Evolutionary conservation across 2,329 filamentous ascomycete species (phyloP), one percentile per base, ranked within the genome.

Genomic region (Incumbomyces lentus): DNA sequence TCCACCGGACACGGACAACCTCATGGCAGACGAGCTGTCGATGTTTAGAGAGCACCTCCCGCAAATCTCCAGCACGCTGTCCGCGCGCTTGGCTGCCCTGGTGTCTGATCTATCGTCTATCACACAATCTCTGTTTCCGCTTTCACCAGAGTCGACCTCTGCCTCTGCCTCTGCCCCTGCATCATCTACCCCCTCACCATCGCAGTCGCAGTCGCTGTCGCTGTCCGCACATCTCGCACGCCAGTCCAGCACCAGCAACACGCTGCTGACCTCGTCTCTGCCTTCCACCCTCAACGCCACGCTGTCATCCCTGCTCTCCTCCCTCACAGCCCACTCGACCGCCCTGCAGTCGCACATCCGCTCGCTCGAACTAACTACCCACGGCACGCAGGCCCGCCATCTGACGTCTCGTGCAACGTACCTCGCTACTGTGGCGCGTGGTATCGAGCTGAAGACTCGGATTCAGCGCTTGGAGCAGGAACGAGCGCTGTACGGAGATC

Each of bases 371-470:
- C 42, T 36, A 4, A 47, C 36, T 31, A 55, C 53, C 33, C 55
- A 57, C 49, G 54, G 54, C 19, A 47, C 49, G 8, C 26, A 52
- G 4, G 41, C 48, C 6, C 54, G 55, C 7, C 49, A 53, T 41
- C 32, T 43, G 0, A 30, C 26, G 6, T 22, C 52, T 5, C 48
- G 49, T 12, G 39, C 50, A 10, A 40, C 34, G 0, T 54, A 54
- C 39, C 45, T 58, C 17, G 30, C 36, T 12, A 49, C 47, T 12
- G 54, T 58, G 7, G 50, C 52, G 8, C 18, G 26, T 13, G 49
- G 53, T 2, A 54, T 58, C 46, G 50, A 33, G n/a, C 26, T 53
- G 30, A 58, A 57, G 47, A 32, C 44, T 1, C 35, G 35, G 34
- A 49, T 58, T 3, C 16, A 49, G 10, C 29, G 49, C 6, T 48